Conservation (phyloP, 2,329 filamentous ascomycete species). For the Aspergillus eucalypticola region DNA sequence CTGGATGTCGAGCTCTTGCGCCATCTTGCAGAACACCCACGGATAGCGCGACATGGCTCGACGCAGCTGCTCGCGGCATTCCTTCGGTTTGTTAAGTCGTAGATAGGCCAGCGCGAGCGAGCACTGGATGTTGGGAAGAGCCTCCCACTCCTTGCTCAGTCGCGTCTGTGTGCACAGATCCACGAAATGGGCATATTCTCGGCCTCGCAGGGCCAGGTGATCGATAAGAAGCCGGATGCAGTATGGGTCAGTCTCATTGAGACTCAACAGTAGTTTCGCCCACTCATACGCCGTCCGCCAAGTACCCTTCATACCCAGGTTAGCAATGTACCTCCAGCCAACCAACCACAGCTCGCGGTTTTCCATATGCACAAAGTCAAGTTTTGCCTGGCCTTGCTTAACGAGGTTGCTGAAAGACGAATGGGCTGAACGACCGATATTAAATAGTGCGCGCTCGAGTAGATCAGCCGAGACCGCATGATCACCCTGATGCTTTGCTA, state of each 20-base stretch:
- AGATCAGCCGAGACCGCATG: conserved; percentile 82
- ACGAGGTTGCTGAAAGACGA: conserved; percentile 78
- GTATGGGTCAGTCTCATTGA: conserved; percentile 80
- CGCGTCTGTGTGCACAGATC: conserved; percentile 61
- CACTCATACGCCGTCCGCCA: conserved; percentile 93
- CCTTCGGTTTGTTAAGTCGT: conserved; percentile 65
- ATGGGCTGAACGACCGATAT: conserved; percentile 84
- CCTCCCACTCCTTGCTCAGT: conserved; percentile 53
- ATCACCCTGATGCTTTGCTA: conserved; percentile 89
- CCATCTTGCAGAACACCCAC: conserved; percentile 80
- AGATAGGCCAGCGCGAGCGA: conserved; percentile 75
- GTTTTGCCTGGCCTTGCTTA: conserved; percentile 72
- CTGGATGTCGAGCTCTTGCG: conserved; percentile 76
- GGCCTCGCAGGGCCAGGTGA: conserved; percentile 77
- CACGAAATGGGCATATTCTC: conserved; percentile 74
- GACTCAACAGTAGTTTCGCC: conserved; percentile 77
- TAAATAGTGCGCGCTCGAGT: conserved; percentile 86
- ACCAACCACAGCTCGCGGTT: conserved; percentile 93
- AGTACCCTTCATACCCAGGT: conserved; percentile 85
- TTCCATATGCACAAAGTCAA: conserved; percentile 79
- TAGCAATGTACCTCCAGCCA: conserved; percentile 83
- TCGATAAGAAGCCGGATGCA: conserved; percentile 79
- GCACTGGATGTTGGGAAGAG: conserved; percentile 70
- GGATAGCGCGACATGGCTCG: conserved; percentile 72
- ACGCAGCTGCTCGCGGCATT: conserved; percentile 65